Percentiles rank a stretch among this genome's conserved stretches.
Evolutionary conservation across 1,284 basidiomycete species (phyloP).

Genomic region (Pseudozyma sp.): DNA sequence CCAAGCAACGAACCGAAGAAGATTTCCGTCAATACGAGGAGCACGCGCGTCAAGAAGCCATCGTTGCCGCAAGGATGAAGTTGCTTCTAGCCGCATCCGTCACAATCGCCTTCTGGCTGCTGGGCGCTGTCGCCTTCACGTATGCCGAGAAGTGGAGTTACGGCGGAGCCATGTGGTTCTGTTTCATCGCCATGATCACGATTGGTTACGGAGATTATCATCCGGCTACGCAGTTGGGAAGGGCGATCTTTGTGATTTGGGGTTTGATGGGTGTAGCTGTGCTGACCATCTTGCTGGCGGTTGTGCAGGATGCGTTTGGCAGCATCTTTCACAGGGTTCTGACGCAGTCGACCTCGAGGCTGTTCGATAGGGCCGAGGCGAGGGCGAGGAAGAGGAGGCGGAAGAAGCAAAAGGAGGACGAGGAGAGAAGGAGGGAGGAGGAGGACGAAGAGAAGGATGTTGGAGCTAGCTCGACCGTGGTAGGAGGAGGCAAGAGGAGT

Average conservation of each 20-base stretch:
- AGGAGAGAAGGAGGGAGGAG: not conserved
- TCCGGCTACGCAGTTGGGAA: slow-evolving; percentile 72
- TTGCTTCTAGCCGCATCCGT: slow-evolving; percentile 55
- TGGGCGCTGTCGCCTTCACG: slow-evolving; percentile 75
- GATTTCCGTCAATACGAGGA: slow-evolving; percentile 34
- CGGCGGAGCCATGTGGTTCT: slow-evolving; percentile 75
- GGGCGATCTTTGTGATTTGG: slow-evolving; percentile 84
- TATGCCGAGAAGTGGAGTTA: slow-evolving; percentile 73
- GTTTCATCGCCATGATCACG: slow-evolving; percentile 71
- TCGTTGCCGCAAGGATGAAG: slow-evolving; percentile 26
- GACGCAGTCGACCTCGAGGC: slow-evolving; percentile 23
- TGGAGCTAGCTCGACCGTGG: not conserved
- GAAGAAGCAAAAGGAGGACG: slow-evolving; percentile 1
- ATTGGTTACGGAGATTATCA: slow-evolving; percentile 57
- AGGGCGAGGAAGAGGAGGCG: slow-evolving; percentile 21
- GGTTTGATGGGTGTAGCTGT: slow-evolving; percentile 71
- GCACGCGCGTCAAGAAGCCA: slow-evolving; percentile 25
- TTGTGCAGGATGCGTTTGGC: slow-evolving; percentile 70
- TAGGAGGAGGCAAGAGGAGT: not conserved
- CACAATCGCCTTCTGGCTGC: slow-evolving; percentile 71
- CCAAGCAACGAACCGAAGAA: slow-evolving; percentile 26
- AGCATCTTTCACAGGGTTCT: slow-evolving; percentile 37
- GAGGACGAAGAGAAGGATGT: not conserved
- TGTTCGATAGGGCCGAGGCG: slow-evolving; percentile 32
- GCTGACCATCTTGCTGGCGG: slow-evolving; percentile 69